phyloP scores from a whole-genome alignment of 306 rosid genomes.

The Prunus mongolica region DNA sequence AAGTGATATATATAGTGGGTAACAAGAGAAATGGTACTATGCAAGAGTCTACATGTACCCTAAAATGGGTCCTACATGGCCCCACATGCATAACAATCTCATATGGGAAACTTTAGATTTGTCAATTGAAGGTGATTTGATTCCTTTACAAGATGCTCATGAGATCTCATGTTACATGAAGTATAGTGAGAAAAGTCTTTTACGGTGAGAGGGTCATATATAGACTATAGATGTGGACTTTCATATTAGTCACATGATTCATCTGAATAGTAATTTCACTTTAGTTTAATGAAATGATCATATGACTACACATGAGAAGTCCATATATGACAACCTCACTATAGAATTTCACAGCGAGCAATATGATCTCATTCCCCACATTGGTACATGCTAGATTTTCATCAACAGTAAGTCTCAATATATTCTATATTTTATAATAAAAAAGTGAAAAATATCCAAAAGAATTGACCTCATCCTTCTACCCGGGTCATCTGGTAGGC shows the following conservation, averaged over 20 bases:
- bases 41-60: background rate
- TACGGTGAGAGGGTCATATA: too few species aligned
- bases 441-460: background rate
- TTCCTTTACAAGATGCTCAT: background rate
- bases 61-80: too few species aligned
- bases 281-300: too few species aligned
- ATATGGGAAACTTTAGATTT: background rate
- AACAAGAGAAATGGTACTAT: too few species aligned
- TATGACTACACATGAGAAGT: too few species aligned
- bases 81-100: background rate
- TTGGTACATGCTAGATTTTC: background rate
- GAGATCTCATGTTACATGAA: background rate
- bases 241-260: too few species aligned
- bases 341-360: background rate
- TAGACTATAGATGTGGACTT: rapidly evolving
- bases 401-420: background rate
- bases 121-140: background rate
- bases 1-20: too few species aligned
- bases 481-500: background rate
- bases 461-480: background rate
- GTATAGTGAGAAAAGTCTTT: background rate
- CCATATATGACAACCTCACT: too few species aligned
- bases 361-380: too few species aligned
- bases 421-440: background rate
- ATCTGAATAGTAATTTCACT: too few species aligned